phyloP scores from a whole-genome alignment of 768 basidiomycete genomes.

The Termitomyces sp. region DNA sequence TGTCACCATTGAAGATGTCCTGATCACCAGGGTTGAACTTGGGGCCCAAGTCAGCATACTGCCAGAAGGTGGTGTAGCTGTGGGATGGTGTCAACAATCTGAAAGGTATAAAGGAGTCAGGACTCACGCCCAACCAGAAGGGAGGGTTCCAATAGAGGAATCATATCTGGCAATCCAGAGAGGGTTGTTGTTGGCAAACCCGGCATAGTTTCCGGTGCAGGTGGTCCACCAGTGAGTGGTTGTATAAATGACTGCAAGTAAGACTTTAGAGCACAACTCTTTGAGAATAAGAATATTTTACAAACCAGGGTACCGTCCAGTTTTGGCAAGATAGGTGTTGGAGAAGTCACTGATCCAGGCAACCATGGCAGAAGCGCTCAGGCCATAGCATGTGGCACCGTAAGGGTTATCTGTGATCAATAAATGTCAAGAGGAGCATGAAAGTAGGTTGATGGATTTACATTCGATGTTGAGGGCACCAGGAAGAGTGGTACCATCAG shows the following conservation, averaged over 20 bases:
- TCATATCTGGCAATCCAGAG: slow-evolving; percentile 58
- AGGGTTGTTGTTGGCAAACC: slow-evolving; percentile 48
- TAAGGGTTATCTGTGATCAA: slow-evolving; percentile 41
- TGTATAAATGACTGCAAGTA: slow-evolving; percentile 50
- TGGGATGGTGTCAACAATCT: no score
- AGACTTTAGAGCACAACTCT: not conserved
- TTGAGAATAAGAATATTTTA: not conserved
- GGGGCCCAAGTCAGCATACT: slow-evolving; percentile 50
- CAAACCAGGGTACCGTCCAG: slow-evolving; percentile 41
- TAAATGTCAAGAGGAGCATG: not conserved
- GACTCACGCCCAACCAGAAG: slow-evolving; percentile 51
- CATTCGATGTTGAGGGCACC: slow-evolving; percentile 64
- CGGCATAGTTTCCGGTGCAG: slow-evolving; percentile 56
- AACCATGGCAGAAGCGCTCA: slow-evolving; percentile 52
- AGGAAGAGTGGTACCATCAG: slow-evolving; percentile 45
- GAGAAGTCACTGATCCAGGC: slow-evolving; percentile 62
- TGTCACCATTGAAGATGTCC: slow-evolving; percentile 52
- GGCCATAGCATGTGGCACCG: slow-evolving; percentile 51
- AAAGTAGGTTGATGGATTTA: slow-evolving; percentile 19
- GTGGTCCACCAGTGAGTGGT: slow-evolving; percentile 65
- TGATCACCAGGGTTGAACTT: slow-evolving; percentile 60
- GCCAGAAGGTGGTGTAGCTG: slow-evolving; percentile 51
- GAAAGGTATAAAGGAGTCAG: no score
- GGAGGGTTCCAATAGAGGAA: slow-evolving; percentile 46
- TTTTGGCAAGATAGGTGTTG: slow-evolving; percentile 47